These are phyloP conservation scores for Pleoardoris graminearum DNA, from an alignment of 2,329 filamentous ascomycete species.

Conservation along the genomic window DNA sequence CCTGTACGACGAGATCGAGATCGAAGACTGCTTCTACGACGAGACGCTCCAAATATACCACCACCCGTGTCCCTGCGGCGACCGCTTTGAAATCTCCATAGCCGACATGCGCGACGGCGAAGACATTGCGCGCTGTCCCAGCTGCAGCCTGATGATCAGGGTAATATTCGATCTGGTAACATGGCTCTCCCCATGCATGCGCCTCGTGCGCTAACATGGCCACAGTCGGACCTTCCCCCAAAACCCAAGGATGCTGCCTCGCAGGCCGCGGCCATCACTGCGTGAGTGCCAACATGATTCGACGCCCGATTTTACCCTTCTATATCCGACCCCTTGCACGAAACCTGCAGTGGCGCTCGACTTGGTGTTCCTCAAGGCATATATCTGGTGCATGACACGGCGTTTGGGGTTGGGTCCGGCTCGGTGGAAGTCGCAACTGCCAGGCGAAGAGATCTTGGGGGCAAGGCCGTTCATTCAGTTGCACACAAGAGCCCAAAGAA, in stretches of 20 bases:
- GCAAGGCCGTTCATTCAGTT: neutral
- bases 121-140: conserved; percentile 96
- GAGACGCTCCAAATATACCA: conserved; percentile 90
- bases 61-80: conserved; percentile 96
- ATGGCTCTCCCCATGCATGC: neutral
- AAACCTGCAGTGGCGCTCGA: neutral
- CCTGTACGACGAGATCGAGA: conserved; percentile 97
- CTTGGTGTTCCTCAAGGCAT: conserved; percentile 17
- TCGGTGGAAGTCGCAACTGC: too few species aligned
- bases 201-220: conserved; percentile 6
- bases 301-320: neutral
- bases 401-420: neutral
- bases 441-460: too few species aligned
- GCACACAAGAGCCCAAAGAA: neutral
- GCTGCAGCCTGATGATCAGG: conserved; percentile 93
- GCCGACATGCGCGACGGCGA: conserved; percentile 83
- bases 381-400: conserved; percentile 15
- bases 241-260: conserved; percentile 29
- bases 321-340: neutral
- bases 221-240: conserved; percentile 37
- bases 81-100: conserved; percentile 89
- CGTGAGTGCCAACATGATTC: conserved; percentile 14
- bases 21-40: conserved; percentile 92
- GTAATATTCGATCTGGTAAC: conserved; percentile 88
- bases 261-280: conserved; percentile 29